A percentile compares a stretch with the other conserved stretches of the same genome.
These are phyloP conservation scores for Seiridium cupressi DNA, from an alignment of 2,329 filamentous ascomycete genomes.

Conservation along the genomic window DNA sequence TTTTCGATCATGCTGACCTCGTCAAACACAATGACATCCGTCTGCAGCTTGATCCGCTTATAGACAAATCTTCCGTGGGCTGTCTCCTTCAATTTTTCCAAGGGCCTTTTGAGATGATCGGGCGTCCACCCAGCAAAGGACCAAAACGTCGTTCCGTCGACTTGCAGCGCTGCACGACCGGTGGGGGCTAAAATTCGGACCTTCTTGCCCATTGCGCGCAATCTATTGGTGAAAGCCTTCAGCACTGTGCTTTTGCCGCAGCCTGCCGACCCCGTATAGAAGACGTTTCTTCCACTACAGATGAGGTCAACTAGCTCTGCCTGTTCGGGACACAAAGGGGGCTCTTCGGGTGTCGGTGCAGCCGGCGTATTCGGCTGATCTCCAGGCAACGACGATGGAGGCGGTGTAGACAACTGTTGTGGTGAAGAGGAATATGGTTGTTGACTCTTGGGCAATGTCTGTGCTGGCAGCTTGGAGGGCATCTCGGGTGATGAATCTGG, in stretches of 20 bases:
- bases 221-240: conserved; percentile 40
- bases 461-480: neutral
- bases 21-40: conserved; percentile 60
- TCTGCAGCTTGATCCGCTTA: conserved; percentile 34
- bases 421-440: neutral
- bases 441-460: neutral
- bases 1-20: conserved; percentile 67
- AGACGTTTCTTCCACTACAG: conserved; percentile 52
- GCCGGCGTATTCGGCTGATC: neutral
- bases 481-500: neutral
- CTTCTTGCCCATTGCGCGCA: conserved; percentile 28
- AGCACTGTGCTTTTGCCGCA: conserved; percentile 58
- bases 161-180: conserved; percentile 55
- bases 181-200: conserved; percentile 60
- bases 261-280: conserved; percentile 62
- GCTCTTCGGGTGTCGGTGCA: conserved; percentile 13
- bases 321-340: conserved; percentile 45
- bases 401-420: neutral
- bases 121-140: conserved; percentile 57
- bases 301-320: conserved; percentile 49
- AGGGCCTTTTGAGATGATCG: conserved; percentile 37
- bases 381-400: neutral
- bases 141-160: conserved; percentile 56
- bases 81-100: conserved; percentile 30
- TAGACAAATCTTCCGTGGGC: conserved; percentile 30